These are phyloP conservation scores for Fremontodendron californicum DNA, from an alignment of 345 rosid species.

Conservation along the genomic window DNA sequence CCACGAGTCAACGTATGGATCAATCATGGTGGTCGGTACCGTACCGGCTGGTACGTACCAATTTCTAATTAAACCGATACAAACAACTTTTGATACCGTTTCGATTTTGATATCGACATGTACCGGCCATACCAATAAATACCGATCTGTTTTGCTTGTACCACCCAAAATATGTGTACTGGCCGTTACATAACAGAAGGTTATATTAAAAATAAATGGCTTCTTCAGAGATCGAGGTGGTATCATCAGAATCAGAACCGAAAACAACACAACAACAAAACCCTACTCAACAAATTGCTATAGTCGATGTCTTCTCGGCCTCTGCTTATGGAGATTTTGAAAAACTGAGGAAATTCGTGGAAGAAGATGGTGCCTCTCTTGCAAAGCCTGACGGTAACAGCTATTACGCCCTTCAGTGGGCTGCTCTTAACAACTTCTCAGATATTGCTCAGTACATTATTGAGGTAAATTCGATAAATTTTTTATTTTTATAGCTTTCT, in stretches of 20 bases:
- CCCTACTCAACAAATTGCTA: neutral
- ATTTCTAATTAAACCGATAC: too few relatives aligned
- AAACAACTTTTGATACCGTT: too few relatives aligned
- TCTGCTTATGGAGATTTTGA: conserved; percentile 61
- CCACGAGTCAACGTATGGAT: too few relatives aligned
- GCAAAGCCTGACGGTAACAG: neutral
- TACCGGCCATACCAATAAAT: too few relatives aligned
- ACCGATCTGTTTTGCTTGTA: too few relatives aligned
- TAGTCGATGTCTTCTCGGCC: neutral
- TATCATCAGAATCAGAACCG: conserved; percentile 30
- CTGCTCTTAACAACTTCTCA: conserved; percentile 66
- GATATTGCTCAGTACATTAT: conserved; percentile 57
- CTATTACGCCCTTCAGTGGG: conserved; percentile 71
- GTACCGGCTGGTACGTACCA: too few relatives aligned
- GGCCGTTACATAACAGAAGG: too few relatives aligned
- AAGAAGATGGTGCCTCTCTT: conserved; percentile 17
- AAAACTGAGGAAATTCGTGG: conserved; percentile 59
- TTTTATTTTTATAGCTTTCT: neutral
- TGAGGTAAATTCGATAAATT: conserved; percentile 43
- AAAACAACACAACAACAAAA: neutral
- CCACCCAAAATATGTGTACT: too few relatives aligned
- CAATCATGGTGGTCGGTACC: too few relatives aligned
- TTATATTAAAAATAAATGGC: too few relatives aligned
- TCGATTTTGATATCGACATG: too few relatives aligned
- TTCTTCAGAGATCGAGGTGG: conserved; percentile 64